Base-by-base conservation (phyloP, 164 flowering plant species). In the Piper betle region DNA sequence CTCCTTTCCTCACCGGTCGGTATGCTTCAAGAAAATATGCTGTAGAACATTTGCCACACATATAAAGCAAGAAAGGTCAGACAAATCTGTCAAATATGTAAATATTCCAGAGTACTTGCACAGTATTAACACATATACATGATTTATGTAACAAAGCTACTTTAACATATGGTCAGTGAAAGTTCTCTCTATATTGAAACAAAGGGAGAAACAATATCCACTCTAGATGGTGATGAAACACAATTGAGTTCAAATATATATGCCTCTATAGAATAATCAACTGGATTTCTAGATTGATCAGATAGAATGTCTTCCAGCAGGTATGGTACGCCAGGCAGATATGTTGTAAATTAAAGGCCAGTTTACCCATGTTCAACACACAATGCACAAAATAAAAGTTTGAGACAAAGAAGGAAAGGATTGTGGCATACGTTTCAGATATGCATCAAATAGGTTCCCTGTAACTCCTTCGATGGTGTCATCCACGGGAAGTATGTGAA, bases 1-100 rank as follows among this genome's bases (percentile, higher is more conserved):
- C 86, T 25, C 90, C 85, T 61, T 82, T 84, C 57, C 89, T 74
- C 15, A 80, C 76, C 18, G 89, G 89, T 25, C 89, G 81, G 62
- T 82, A 82, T 33, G 84, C 64, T 40, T 84, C 86, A 73, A 79
- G 38, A 72, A 84, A 84, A 53, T 82, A 84, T 20, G 90, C 88
- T 84, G 82, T 61, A 60, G 56, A 66, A 65, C 38, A 48, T 39
- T 10, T 55, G 9, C 58, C 50, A 46, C 33, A 25, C 33, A 25
- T 25, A 25, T 25, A 25, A 25, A 46, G 50, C 50, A 46, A 6
- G 15, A 46, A 5, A 10, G 15, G 15, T 46, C 50, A 46, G 15
- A 46, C 46, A 12, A 46, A n/a, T n/a, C n/a, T 9, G 15, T 46
- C 12, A 46, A 15, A 12, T 9, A 46, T 46, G 50, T 46, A 6